phyloP scores from a whole-genome alignment of 2,329 filamentous ascomycete genomes.

The Tolypocladium paradoxum region DNA sequence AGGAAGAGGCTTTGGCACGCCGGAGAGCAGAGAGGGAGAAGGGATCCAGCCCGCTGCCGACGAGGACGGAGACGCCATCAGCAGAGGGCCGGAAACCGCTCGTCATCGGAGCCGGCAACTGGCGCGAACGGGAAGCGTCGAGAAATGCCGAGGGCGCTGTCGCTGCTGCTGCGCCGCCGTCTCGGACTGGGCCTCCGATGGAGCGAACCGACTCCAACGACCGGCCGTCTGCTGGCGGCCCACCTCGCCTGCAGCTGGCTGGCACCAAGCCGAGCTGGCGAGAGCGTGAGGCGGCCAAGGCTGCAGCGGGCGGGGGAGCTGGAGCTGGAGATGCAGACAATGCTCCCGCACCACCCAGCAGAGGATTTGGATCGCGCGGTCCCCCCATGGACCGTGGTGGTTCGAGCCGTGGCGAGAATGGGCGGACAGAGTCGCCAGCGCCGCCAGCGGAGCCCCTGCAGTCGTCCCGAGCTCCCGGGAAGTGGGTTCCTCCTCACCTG shows the following conservation, averaged over 20 bases:
- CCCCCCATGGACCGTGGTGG: conserved; percentile 31
- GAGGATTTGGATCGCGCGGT: conserved; percentile 23
- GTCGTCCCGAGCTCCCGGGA: conserved; percentile 42
- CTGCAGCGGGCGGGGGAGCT: conserved; percentile 18
- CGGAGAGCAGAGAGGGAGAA: conserved; percentile 55
- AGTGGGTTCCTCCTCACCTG: conserved; percentile 45
- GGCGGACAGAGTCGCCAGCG: conserved; percentile 28
- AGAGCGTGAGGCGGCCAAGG: conserved; percentile 53
- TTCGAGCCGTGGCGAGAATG: conserved; percentile 31
- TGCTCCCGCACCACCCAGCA: conserved; percentile 33
- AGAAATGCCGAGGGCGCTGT: conserved; percentile 17
- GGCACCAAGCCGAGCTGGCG: conserved; percentile 60
- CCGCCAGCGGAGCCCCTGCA: conserved; percentile 37
- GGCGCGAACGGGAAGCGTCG: conserved; percentile 29
- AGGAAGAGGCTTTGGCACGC: conserved; percentile 78
- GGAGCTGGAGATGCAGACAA: conserved; percentile 27
- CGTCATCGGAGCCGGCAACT: conserved; percentile 26
- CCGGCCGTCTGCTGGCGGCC: conserved; percentile 29
- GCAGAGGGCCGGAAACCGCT: conserved; percentile 20
- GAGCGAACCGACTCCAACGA: conserved; percentile 40
- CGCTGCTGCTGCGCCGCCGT: conserved; percentile 12
- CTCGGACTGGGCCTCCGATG: conserved; percentile 18
- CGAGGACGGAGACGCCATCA: conserved; percentile 11
- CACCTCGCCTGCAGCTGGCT: conserved; percentile 51
- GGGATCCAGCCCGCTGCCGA: conserved; percentile 6